Evolutionary conservation across 371 early-diverging fungal species (phyloP).

Genomic region (Mucor plumbeus): DNA sequence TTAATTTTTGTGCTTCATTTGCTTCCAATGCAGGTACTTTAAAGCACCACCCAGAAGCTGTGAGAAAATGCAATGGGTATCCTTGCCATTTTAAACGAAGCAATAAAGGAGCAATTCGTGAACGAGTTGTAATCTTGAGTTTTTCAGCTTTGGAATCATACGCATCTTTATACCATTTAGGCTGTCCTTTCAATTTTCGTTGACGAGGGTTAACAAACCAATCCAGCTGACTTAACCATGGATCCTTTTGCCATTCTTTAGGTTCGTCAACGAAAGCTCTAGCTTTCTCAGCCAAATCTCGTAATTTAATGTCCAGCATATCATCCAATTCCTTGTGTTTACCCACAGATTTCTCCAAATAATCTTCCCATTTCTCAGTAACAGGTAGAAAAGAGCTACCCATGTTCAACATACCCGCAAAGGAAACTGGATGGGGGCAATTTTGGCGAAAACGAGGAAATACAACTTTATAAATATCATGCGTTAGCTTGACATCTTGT

Average conservation of each 20-base stretch:
- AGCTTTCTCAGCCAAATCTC: conserved; percentile 73
- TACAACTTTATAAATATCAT: conserved; percentile 70
- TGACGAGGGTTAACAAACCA: conserved; percentile 70
- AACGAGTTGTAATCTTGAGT: conserved; percentile 72
- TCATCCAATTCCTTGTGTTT: conserved; percentile 60
- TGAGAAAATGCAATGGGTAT: conserved; percentile 78
- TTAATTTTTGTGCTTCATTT: conserved; percentile 15
- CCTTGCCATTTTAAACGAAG: conserved; percentile 86
- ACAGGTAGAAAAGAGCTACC: conserved; percentile 86
- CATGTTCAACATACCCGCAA: conserved; percentile 92
- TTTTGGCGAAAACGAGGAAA: conserved; percentile 76
- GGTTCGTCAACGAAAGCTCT: conserved; percentile 37
- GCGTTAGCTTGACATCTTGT: conserved; percentile 85
- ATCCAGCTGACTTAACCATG: conserved; percentile 89
- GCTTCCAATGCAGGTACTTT: conserved; percentile 47
- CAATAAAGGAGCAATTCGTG: conserved; percentile 81
- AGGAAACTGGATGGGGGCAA: conserved; percentile 94
- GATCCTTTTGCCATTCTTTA: conserved; percentile 61
- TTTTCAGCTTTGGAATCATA: conserved; percentile 64
- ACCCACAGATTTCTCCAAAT: conserved; percentile 61
- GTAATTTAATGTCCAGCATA: conserved; percentile 64
- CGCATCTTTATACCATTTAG: conserved; percentile 88
- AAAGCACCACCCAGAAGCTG: conserved; percentile 83
- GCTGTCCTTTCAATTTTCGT: conserved; percentile 70
- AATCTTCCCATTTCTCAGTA: conserved; percentile 77